A percentile compares a stretch with the other conserved stretches of the same genome.
Conservation (phyloP, 306 rosid species). For the Pachyrhizus erosus region DNA sequence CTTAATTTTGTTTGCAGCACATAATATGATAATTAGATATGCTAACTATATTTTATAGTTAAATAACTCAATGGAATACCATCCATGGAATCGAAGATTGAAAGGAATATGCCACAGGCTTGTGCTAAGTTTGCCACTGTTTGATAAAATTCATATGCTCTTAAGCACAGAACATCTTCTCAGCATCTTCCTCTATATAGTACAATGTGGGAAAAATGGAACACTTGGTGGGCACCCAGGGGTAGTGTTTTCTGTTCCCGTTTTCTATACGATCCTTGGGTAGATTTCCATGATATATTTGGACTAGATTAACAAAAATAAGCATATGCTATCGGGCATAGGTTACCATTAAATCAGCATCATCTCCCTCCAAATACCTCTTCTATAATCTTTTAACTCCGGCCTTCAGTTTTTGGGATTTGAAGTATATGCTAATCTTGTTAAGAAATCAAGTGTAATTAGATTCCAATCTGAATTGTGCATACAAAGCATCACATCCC, state of each 20-base stretch:
- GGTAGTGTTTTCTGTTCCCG: constrained; percentile 14
- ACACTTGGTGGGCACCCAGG: constrained; percentile 8
- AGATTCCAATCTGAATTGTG: neutral
- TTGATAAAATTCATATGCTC: constrained; percentile 27
- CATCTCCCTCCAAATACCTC: neutral
- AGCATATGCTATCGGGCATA: neutral
- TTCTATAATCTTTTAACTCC: neutral
- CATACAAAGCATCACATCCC: neutral
- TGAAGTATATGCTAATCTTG: constrained; percentile 6
- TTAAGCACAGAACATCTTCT: constrained; percentile 16
- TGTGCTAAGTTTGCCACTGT: constrained; percentile 3
- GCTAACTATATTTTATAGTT: neutral
- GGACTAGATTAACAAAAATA: constrained; percentile 10
- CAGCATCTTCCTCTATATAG: constrained; percentile 24
- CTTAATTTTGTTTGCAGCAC: neutral
- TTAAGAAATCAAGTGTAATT: neutral
- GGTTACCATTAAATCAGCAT: constrained; percentile 17
- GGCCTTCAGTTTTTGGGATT: constrained; percentile 18
- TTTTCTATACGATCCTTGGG: neutral
- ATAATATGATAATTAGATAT: neutral
- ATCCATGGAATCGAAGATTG: neutral
- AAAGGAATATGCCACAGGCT: constrained; percentile 11
- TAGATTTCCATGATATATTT: constrained; percentile 9
- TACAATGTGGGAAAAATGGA: constrained; percentile 22
- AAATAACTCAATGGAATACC: neutral